phyloP scores from a whole-genome alignment of 768 basidiomycete genomes.

The Albatrellus ellisii region DNA sequence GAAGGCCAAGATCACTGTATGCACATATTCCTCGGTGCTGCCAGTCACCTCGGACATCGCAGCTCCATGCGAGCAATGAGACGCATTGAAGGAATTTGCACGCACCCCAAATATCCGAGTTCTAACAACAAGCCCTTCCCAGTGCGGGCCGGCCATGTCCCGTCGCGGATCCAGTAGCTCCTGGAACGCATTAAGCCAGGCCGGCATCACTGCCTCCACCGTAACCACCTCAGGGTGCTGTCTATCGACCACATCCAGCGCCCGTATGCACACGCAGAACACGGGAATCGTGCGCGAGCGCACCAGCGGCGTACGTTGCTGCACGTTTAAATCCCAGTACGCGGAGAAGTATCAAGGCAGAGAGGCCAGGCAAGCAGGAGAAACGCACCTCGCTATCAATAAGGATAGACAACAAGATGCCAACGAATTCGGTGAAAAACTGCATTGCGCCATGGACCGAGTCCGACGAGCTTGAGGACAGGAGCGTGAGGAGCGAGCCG shows the following conservation, averaged over 20 bases:
- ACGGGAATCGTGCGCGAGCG: conserved; percentile 78
- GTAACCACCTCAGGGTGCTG: conserved; percentile 81
- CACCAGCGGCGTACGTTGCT: conserved; percentile 68
- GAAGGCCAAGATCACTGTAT: too few relatives aligned
- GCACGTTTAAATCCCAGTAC: background rate
- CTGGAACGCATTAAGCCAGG: conserved; percentile 85
- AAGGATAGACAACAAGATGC: conserved; percentile 68
- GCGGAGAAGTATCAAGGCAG: background rate
- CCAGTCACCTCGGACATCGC: too few relatives aligned
- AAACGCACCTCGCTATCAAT: conserved; percentile 56
- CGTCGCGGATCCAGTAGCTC: conserved; percentile 56
- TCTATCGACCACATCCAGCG: conserved; percentile 91
- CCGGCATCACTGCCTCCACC: conserved; percentile 73
- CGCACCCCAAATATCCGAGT: conserved; percentile 78
- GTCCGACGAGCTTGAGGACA: conserved; percentile 58
- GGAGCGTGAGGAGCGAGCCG: conserved; percentile 53
- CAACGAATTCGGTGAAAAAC: conserved; percentile 89
- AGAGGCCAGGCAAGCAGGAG: background rate
- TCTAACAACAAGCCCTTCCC: conserved; percentile 73
- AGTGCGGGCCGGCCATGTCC: conserved; percentile 51
- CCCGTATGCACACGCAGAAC: conserved; percentile 80
- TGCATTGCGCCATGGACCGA: conserved; percentile 95
- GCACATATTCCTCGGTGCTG: too few relatives aligned
- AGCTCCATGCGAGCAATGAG: background rate
- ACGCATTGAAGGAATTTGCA: background rate